Percentiles rank a stretch among this genome's conserved stretches.
phyloP scores from a whole-genome alignment of 306 rosid genomes.

The Cucurbita ficifolia region DNA sequence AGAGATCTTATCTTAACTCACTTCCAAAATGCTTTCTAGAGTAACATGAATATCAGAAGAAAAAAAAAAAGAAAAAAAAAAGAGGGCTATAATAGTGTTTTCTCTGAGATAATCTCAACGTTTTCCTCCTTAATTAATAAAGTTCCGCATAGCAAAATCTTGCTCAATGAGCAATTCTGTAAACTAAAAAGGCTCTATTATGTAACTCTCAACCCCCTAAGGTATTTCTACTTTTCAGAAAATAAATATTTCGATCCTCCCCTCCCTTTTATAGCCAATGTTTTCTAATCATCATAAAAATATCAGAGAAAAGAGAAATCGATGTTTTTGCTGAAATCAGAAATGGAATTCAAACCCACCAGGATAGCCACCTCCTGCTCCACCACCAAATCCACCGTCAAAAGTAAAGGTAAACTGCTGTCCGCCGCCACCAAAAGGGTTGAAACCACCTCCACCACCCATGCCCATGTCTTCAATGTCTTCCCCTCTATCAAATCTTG shows the following conservation, averaged over 20 bases:
- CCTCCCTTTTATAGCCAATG: neutral
- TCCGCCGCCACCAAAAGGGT: slow-evolving; percentile 80
- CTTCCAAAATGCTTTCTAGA: neutral
- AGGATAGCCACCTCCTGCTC: slow-evolving; percentile 40
- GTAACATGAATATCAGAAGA: neutral
- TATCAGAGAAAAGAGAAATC: neutral
- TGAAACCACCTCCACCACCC: slow-evolving; percentile 68
- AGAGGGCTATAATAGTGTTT: too few species aligned
- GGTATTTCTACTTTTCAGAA: slow-evolving; percentile 1
- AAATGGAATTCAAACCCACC: slow-evolving; percentile 63
- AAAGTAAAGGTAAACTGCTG: slow-evolving; percentile 57
- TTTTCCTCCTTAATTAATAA: neutral
- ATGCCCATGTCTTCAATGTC: slow-evolving; percentile 79
- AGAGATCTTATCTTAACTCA: neutral
- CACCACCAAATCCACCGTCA: slow-evolving; percentile 29
- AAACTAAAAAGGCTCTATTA: neutral
- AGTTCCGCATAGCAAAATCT: neutral
- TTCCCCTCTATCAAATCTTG: slow-evolving; percentile 86
- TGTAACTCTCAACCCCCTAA: neutral
- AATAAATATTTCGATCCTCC: neutral
- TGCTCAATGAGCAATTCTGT: neutral
- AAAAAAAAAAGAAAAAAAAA: neutral
- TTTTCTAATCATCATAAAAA: neutral
- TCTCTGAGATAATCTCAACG: neutral
- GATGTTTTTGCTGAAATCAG: slow-evolving; percentile 18